A percentile compares a stretch with the other conserved stretches of the same genome.
Conservation (phyloP, 2,329 filamentous ascomycete genomes). For the Diaporthe citriasiana region DNA sequence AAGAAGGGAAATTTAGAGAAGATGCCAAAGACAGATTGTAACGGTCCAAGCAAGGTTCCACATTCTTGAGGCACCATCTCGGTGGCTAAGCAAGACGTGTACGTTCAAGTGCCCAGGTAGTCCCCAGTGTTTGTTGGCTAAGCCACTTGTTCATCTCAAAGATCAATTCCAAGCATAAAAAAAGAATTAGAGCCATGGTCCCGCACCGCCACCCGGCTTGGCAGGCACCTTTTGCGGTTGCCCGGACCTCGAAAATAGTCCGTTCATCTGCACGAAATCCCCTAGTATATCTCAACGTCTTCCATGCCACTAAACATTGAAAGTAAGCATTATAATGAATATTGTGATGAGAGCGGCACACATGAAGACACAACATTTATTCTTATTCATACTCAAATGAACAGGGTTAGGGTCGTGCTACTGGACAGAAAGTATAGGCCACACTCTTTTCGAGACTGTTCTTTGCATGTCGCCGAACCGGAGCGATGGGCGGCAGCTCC, state of each 20-base stretch:
- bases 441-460: neutral
- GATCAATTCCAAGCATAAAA: neutral
- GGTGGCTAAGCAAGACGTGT: neutral
- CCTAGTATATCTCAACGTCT: neutral
- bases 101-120: neutral
- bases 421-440: neutral
- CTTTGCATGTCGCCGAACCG: neutral
- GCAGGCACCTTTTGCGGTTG: neutral
- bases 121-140: neutral
- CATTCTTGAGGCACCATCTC: neutral
- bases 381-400: neutral
- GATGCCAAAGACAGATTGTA: neutral
- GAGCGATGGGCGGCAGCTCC: neutral
- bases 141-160: constrained; percentile 28
- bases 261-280: neutral
- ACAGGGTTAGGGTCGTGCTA: neutral
- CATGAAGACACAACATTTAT: neutral
- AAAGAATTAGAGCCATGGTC: constrained; percentile 8
- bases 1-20: neutral
- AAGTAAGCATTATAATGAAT: neutral
- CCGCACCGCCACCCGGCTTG: neutral
- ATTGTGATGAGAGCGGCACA: neutral
- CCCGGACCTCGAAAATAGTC: neutral
- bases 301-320: neutral
- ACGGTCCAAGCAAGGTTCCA: neutral